Evolutionary conservation across 1,139 yeast genomes (phyloP), one percentile per base, ranked within the genome.

Genomic region (Blastobotrys aristatus): DNA sequence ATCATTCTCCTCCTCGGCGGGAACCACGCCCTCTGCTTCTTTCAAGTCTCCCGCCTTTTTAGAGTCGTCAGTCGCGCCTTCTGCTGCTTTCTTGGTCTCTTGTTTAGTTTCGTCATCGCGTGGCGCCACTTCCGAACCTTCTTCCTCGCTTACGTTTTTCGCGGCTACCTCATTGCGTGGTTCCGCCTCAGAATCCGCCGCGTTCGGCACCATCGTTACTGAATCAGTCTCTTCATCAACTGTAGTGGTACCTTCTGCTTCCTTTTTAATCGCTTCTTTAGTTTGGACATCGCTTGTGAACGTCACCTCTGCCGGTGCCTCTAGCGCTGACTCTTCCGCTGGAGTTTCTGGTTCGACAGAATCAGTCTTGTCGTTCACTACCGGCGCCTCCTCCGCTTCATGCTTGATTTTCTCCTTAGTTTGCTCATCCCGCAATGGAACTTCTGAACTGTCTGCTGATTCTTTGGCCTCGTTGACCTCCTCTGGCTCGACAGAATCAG

Each of bases 181-280:
- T n/a, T n/a, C n/a, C n/a, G n/a, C n/a, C n/a, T n/a, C n/a, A n/a
- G n/a, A n/a, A n/a, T n/a, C n/a, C n/a, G n/a, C n/a, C n/a, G n/a
- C n/a, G n/a, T n/a, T n/a, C n/a, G n/a, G 27, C 6, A 17, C 36
- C 17, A 10, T 16, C 1, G 18, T 14, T 8, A 11, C 37, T 14
- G n/a, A 27, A 10, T 44, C 33, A 3, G 20, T 11, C 29, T 44
- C 24, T 27, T 14, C 34, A 22, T 14, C 11, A 17, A 17, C 45
- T 27, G 13, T 27, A 40, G 13, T 8, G 13, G 39, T 27, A 17
- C 11, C 50, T 33, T 42, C 41, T 7, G 22, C 30, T 32, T 31
- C 42, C 43, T 43, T 44, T 48, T 47, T 49, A 37, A 27, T 44
- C 24, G 33, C 18, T 38, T 43, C 47, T n/a, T n/a, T n/a, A n/a